phyloP scores from a whole-genome alignment of 176 grass and related monocot species.

The Tillandsia fasciculata region DNA sequence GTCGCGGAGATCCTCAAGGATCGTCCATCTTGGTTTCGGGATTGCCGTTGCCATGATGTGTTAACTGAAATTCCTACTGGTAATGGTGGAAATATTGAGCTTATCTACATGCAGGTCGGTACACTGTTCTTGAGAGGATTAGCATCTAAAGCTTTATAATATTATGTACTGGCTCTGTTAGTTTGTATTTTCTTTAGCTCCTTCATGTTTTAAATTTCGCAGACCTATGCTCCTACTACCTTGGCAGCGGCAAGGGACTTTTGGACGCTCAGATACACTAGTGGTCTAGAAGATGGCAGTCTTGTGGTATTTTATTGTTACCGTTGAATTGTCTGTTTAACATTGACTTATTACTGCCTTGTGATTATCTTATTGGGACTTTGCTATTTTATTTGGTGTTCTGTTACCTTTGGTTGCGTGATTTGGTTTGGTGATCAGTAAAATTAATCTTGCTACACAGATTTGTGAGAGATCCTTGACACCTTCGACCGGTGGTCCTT shows the following conservation, averaged over 20 bases:
- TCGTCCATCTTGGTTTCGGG: conserved; percentile 82
- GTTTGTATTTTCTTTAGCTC: not conserved
- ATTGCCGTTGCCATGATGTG: conserved; percentile 72
- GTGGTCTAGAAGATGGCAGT: conserved; percentile 90
- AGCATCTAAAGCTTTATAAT: not conserved
- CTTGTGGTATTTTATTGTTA: conserved; percentile 67
- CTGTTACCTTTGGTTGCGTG: conserved; percentile 4
- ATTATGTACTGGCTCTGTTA: not conserved
- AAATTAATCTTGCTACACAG: conserved; percentile 34
- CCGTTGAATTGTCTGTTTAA: not conserved
- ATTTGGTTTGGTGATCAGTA: not conserved
- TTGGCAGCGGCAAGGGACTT: conserved; percentile 71
- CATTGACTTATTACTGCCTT: too few relatives aligned
- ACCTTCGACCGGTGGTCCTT: conserved; percentile 73
- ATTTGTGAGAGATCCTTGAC: conserved; percentile 97
- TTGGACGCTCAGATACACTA: conserved; percentile 90
- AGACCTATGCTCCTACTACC: conserved; percentile 90
- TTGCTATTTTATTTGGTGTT: conserved; percentile 1
- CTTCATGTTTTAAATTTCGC: conserved; percentile 13
- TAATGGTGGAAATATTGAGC: conserved; percentile 95
- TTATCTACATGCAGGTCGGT: conserved; percentile 96
- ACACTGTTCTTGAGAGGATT: not conserved
- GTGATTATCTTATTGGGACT: not conserved
- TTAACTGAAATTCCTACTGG: conserved; percentile 77
- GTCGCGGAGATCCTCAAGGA: conserved; percentile 99